These are phyloP conservation scores for Fraxinus greggii DNA, from an alignment of 305 asterid species.

Conservation along the genomic window DNA sequence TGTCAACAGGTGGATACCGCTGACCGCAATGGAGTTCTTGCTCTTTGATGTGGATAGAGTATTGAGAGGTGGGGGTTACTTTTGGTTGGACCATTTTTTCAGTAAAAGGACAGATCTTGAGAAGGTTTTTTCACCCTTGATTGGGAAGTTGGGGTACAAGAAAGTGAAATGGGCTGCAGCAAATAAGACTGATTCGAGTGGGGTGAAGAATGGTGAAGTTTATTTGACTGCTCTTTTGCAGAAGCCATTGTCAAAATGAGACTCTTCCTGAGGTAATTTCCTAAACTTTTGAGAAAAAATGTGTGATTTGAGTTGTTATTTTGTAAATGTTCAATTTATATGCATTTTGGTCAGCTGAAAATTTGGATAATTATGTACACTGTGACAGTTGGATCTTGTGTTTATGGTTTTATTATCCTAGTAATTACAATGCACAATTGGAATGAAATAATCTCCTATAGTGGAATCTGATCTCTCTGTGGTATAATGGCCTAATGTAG, in stretches of 20 bases:
- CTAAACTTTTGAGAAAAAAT: not conserved
- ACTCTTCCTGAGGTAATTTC: constrained; percentile 41
- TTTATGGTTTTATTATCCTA: not conserved
- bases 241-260: constrained; percentile 67
- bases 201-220: constrained; percentile 86
- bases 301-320: not conserved
- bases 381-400: not conserved
- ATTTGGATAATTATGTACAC: not conserved
- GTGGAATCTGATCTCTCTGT: not conserved
- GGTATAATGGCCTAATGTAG: not conserved
- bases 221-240: constrained; percentile 88
- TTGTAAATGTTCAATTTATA: not conserved
- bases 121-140: constrained; percentile 65
- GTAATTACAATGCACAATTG: not conserved
- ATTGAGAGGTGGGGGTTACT: constrained; percentile 86
- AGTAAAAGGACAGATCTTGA: constrained; percentile 78
- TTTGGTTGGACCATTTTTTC: constrained; percentile 78
- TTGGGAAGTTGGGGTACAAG: constrained; percentile 82
- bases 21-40: constrained; percentile 74
- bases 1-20: constrained; percentile 90
- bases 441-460: not conserved
- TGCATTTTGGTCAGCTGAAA: not conserved
- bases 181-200: constrained; percentile 66
- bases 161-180: constrained; percentile 95
- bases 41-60: constrained; percentile 87